These are phyloP conservation scores for Sungouiozyma ichnusensis DNA, from an alignment of 805 yeast genomes.

Conservation along the genomic window DNA sequence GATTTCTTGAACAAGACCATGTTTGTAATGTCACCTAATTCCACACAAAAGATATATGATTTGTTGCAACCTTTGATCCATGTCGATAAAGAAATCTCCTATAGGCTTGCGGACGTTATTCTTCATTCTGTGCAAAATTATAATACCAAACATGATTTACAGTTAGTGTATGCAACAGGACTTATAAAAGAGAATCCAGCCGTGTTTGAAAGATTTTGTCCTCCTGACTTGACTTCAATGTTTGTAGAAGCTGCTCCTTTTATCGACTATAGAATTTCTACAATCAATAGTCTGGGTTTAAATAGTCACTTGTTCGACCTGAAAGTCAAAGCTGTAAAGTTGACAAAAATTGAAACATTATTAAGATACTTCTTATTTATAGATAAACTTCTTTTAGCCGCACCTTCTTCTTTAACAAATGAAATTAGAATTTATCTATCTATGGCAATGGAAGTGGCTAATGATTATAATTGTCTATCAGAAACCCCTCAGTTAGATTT, in stretches of 20 bases:
- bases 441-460: conserved; percentile 29
- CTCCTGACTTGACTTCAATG: conserved; percentile 12
- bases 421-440: conserved; percentile 22
- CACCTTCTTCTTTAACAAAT: conserved; percentile 8
- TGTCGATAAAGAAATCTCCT: conserved; percentile 7
- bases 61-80: conserved; percentile 7
- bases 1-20: conserved; percentile 10
- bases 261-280: conserved; percentile 31
- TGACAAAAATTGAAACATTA: not conserved
- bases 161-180: not conserved
- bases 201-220: conserved; percentile 8
- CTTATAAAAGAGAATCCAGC: conserved; percentile 5
- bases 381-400: conserved; percentile 9
- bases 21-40: conserved; percentile 7
- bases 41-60: conserved; percentile 8
- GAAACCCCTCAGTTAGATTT: conserved; percentile 12
- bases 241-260: conserved; percentile 22
- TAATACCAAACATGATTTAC: not conserved
- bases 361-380: conserved; percentile 12
- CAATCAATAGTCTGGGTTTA: conserved; percentile 39
- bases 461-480: conserved; percentile 31
- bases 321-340: not conserved
- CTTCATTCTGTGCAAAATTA: conserved; percentile 6
- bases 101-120: conserved; percentile 8
- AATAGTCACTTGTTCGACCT: conserved; percentile 23